Evolutionary conservation across 2,329 filamentous ascomycete species (phyloP), one percentile per base, ranked within the genome.

Genomic region (Xylariaceae sp.): DNA sequence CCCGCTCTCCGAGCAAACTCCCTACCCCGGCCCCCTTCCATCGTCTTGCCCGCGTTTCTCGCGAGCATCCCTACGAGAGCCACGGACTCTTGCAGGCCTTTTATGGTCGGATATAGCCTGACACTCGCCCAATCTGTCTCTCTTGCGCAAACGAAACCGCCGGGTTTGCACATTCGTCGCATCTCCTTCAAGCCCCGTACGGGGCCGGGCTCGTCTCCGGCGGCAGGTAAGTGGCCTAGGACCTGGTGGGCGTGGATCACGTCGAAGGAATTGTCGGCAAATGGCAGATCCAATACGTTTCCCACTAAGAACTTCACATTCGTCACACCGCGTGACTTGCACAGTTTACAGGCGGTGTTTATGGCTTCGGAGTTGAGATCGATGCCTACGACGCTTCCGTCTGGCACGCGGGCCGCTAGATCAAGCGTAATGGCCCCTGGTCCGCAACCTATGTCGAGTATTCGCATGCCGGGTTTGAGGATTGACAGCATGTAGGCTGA

Each of bases 1-100:
- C 63, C 63, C 4, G 63, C 61, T 15, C 52, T 53, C 9, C 59
- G 59, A 8, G 59, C 61, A 55, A 62, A 65, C 57, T 65, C 63
- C 37, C 49, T 57, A 7, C 45, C 55, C 37, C 59, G 55, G 13
- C 63, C 57, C 18, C 61, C 61, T 1, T 45, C 41, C 41, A 64
- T 30, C 2, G 17, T 6, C 53, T 51, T 61, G 18, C 63, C 61
- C 6, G 47, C 37, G 17, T 59, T 5, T 4, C 8, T 35, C 4
- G 57, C 30, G 2, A 65, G 56, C 45, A 37, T 58, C 9, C 34
- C 37, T 3, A 64, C 34, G 1, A 65, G 35, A 15, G n/a, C 34
- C 1, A 57, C n/a, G 15, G 54, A 47, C 41, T 62, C 56, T 1
- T 35, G 50, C 8, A 61, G 15, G 3, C 58, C 59, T 4, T 59